Percentiles rank a stretch among this genome's conserved stretches.
These are phyloP conservation scores for Scleromitrula shiraiana DNA, from an alignment of 2,329 filamentous ascomycete species.

Conservation along the genomic window DNA sequence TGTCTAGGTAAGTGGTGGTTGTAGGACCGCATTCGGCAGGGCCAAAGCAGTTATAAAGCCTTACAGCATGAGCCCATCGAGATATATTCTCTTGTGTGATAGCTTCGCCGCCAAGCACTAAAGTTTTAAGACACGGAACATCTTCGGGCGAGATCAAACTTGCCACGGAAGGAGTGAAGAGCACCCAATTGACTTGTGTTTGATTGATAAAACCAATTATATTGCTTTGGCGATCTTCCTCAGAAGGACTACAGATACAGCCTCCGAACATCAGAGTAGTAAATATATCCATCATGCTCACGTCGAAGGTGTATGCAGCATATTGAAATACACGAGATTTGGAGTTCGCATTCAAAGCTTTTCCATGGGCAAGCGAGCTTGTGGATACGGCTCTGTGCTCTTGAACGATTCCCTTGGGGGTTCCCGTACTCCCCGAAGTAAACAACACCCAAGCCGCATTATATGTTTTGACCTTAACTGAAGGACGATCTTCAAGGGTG, in stretches of 20 bases:
- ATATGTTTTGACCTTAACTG: background rate
- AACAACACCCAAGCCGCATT: constrained; percentile 11
- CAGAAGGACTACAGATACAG: constrained; percentile 19
- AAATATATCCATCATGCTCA: constrained; percentile 17
- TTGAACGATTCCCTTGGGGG: constrained; percentile 17
- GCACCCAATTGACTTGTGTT: constrained; percentile 14
- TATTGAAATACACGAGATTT: constrained; percentile 13
- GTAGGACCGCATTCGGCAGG: background rate
- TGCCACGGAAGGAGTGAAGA: constrained; percentile 19
- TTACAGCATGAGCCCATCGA: constrained; percentile 26
- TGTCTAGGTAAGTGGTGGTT: background rate
- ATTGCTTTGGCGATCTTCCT: constrained; percentile 16
- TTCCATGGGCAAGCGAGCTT: background rate
- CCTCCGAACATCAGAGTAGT: constrained; percentile 18
- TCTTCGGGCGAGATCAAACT: constrained; percentile 29
- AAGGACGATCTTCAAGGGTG: background rate
- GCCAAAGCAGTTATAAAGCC: constrained; percentile 5
- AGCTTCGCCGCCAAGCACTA: constrained; percentile 18
- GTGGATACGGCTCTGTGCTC: constrained; percentile 14
- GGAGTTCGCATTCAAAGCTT: background rate
- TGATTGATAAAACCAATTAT: constrained; percentile 13
- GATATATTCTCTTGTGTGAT: constrained; percentile 19
- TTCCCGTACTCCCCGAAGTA: constrained; percentile 27
- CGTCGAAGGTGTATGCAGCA: constrained; percentile 18
- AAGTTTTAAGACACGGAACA: constrained; percentile 19